phyloP scores from a whole-genome alignment of 768 basidiomycete genomes.

The Trametes meyenii region DNA sequence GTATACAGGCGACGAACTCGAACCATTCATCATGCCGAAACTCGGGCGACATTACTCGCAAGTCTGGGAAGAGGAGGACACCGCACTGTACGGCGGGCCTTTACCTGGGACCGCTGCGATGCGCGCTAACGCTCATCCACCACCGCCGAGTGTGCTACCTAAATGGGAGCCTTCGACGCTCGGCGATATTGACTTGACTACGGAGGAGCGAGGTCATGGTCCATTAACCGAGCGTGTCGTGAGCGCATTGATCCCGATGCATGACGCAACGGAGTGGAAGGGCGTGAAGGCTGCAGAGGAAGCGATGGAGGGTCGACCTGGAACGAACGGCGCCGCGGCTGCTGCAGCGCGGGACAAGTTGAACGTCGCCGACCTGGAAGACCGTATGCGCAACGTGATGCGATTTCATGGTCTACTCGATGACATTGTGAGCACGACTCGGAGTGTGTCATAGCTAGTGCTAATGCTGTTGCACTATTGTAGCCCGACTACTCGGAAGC shows the following conservation, averaged over 20 bases:
- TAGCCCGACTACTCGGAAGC: slow-evolving; percentile 76
- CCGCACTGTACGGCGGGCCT: slow-evolving; percentile 46
- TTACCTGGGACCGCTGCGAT: slow-evolving; percentile 45
- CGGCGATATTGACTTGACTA: slow-evolving; percentile 65
- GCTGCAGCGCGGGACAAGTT: slow-evolving; percentile 78
- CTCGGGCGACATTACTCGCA: slow-evolving; percentile 88
- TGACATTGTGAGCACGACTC: slow-evolving; percentile 57
- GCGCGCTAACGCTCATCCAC: slow-evolving; percentile 37
- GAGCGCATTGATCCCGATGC: slow-evolving; percentile 71
- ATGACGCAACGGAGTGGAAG: slow-evolving; percentile 64
- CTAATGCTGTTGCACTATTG: slow-evolving; percentile 20
- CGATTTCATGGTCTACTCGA: slow-evolving; percentile 73
- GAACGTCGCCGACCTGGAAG: slow-evolving; percentile 80
- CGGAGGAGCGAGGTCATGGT: slow-evolving; percentile 83
- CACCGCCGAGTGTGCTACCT: slow-evolving; percentile 47
- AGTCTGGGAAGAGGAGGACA: slow-evolving; percentile 93
- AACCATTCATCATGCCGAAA: slow-evolving; percentile 84
- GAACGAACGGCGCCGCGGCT: slow-evolving; percentile 65
- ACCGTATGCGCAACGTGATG: slow-evolving; percentile 74
- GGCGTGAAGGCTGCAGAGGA: slow-evolving; percentile 84
- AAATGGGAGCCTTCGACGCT: slow-evolving; percentile 87
- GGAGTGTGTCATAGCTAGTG: slow-evolving; percentile 1
- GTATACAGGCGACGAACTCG: slow-evolving; percentile 87
- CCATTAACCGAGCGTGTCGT: slow-evolving; percentile 85
- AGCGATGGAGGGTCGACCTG: slow-evolving; percentile 82